A percentile compares a stretch with the other conserved stretches of the same genome.
Evolutionary conservation across 108 stramenopile genomes (phyloP).

Genomic region (Seminavis robusta): DNA sequence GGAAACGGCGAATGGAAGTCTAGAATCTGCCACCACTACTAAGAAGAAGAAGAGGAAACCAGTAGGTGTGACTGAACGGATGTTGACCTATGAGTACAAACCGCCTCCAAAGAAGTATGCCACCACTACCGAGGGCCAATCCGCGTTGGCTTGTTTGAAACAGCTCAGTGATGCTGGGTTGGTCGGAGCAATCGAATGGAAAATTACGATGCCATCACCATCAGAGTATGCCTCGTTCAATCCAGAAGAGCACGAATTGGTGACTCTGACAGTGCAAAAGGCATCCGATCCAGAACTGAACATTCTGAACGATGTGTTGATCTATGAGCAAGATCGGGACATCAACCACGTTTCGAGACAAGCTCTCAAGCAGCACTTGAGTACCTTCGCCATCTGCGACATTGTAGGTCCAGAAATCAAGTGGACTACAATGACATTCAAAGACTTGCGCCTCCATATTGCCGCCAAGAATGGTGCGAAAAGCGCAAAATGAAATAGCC

Average conservation of each 20-base stretch:
- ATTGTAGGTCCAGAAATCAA: neutral
- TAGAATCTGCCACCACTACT: no score
- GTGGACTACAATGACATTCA: no score
- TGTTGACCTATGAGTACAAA: neutral
- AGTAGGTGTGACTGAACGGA: neutral
- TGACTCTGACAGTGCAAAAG: neutral
- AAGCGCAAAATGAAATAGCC: no score
- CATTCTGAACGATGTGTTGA: neutral
- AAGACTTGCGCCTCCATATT: no score
- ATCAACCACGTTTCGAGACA: conserved; percentile 8
- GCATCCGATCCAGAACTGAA: neutral
- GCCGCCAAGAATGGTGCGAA: no score
- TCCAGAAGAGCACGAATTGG: conserved; percentile 1
- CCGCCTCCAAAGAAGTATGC: conserved; percentile 3
- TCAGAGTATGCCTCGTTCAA: neutral
- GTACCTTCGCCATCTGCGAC: conserved; percentile 10
- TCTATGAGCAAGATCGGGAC: conserved; percentile 14
- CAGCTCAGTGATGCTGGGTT: conserved; percentile 35
- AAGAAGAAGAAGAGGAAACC: no score
- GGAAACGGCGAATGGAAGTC: no score
- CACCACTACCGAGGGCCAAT: conserved; percentile 22
- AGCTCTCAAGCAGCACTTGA: conserved; percentile 23
- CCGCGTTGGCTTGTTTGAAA: conserved; percentile 35
- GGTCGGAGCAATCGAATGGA: conserved; percentile 23
- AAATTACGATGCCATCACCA: neutral